phyloP scores from a whole-genome alignment of 192 early-diverging fungal genomes.

The Physocladia obscura region DNA sequence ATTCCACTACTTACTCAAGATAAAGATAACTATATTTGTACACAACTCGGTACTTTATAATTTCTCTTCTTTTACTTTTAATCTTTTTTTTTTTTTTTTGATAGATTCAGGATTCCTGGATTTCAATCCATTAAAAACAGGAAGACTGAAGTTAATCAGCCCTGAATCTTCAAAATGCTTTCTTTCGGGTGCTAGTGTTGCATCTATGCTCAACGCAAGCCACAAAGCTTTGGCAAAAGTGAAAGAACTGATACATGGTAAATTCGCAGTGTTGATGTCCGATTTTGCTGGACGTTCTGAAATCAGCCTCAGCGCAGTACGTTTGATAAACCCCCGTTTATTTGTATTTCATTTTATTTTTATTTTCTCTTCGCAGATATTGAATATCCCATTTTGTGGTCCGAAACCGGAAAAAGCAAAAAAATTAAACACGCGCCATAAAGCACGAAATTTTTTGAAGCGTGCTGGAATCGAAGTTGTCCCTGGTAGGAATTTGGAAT shows the following conservation, averaged over 20 bases:
- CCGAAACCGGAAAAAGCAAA: conserved; percentile 9
- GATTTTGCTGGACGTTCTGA: conserved; percentile 22
- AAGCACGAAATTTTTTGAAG: conserved; percentile 21
- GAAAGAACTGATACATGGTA: conserved; percentile 13
- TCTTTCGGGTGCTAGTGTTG: conserved; percentile 10
- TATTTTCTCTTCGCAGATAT: neutral
- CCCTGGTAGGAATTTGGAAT: conserved; percentile 29
- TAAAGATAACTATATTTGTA: conserved; percentile 16
- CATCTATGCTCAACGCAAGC: conserved; percentile 12
- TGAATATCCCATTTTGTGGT: conserved; percentile 22
- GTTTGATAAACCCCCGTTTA: neutral
- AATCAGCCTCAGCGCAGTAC: conserved; percentile 27
- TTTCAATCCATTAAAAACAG: conserved; percentile 18
- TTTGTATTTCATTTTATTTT: neutral
- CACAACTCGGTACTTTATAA: conserved; percentile 18
- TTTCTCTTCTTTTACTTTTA: neutral
- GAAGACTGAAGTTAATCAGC: conserved; percentile 13
- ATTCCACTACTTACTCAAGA: conserved; percentile 9
- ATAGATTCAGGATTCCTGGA: conserved; percentile 27
- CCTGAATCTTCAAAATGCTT: conserved; percentile 15
- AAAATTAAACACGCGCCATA: conserved; percentile 24
- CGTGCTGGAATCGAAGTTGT: conserved; percentile 29
- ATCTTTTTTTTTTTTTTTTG: neutral
- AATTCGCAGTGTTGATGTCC: conserved; percentile 11
- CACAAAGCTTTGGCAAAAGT: conserved; percentile 12